These are phyloP conservation scores for Yamadazyma ubonensis DNA, from an alignment of 805 yeast genomes.

Conservation along the genomic window DNA sequence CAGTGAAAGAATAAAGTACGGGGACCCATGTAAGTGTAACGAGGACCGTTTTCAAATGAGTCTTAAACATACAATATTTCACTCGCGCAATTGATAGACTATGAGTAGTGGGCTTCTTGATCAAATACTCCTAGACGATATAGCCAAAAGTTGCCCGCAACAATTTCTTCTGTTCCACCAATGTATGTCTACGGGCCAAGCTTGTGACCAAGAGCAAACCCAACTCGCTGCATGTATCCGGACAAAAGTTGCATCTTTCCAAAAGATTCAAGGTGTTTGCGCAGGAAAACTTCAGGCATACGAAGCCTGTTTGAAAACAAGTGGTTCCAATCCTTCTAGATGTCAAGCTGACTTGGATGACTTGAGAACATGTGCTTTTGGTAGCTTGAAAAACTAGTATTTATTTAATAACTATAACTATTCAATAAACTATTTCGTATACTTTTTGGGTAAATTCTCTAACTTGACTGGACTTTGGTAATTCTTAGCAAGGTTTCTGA, in stretches of 20 bases:
- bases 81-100: not conserved
- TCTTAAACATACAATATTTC: slow-evolving; percentile 1
- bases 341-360: slow-evolving; percentile 54
- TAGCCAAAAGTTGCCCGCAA: slow-evolving; percentile 73
- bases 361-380: slow-evolving; percentile 65
- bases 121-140: slow-evolving; percentile 73
- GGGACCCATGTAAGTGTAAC: slow-evolving; percentile 67
- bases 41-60: slow-evolving; percentile 18
- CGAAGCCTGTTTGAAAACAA: slow-evolving; percentile 59
- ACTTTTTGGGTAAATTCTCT: slow-evolving; percentile 34
- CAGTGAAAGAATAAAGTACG: slow-evolving; percentile 64
- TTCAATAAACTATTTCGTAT: slow-evolving; percentile 12
- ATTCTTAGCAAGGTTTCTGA: slow-evolving; percentile 29
- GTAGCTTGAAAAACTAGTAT: slow-evolving; percentile 24
- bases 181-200: slow-evolving; percentile 61
- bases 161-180: slow-evolving; percentile 70
- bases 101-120: slow-evolving; percentile 44
- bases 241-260: slow-evolving; percentile 66
- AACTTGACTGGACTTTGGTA: slow-evolving; percentile 30
- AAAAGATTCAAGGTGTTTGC: slow-evolving; percentile 64
- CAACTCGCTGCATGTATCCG: slow-evolving; percentile 63
- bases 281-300: slow-evolving; percentile 56
- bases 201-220: slow-evolving; percentile 56
- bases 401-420: not conserved
- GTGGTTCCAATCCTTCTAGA: slow-evolving; percentile 42